Base-by-base conservation (phyloP, 768 basidiomycete species). In the Lactifluus subvellereus region DNA sequence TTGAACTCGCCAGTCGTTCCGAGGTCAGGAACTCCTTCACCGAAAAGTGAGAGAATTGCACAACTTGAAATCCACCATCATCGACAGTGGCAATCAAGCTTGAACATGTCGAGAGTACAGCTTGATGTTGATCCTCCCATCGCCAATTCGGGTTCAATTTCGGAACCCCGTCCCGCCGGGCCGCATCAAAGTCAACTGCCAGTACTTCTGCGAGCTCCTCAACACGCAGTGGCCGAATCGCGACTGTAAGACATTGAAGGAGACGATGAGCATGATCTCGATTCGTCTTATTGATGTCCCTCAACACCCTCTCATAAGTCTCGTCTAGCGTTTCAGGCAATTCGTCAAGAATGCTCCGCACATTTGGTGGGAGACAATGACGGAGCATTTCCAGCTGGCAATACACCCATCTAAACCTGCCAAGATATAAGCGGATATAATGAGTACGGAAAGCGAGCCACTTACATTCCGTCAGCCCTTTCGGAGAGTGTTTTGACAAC, bases 11-110 rank as follows among this genome's bases (percentile, higher is more conserved):
- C 0, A 59, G 57, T 2, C 45, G 57, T 40, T 42, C 13, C 1
- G 62, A 63, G 0, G 56, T 63, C 9, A 63, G 45, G 32, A 47
- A 59, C 18, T 58, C 62, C 10, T 63, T 57, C 18, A 63, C 62
- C 0, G 62, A 58, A 35, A 59, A 32, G n/a, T 63, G 62, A 1
- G 58, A 59, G 6, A 59, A 64, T 3, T 64, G 51, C 0, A 64
- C 62, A 7, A 63, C 40, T 33, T 40, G 14, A n/a, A 30, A 63
- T 2, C 3, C 33, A 9, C 37, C 45, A 9, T 52, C 20, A 10
- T 43, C 37, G 52, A 59, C 38, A n/a, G 59, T 42, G 16, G 45
- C 0, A 2, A 64, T 18, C 11, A 64, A 38, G 30, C 62, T 63
- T 2, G 62, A 63, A 33, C 62, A 63, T 1, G 52, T 54, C 1